Percentiles rank a stretch among this genome's conserved stretches.
Conservation (phyloP, 768 basidiomycete genomes). For the Naganishia onofrii region DNA sequence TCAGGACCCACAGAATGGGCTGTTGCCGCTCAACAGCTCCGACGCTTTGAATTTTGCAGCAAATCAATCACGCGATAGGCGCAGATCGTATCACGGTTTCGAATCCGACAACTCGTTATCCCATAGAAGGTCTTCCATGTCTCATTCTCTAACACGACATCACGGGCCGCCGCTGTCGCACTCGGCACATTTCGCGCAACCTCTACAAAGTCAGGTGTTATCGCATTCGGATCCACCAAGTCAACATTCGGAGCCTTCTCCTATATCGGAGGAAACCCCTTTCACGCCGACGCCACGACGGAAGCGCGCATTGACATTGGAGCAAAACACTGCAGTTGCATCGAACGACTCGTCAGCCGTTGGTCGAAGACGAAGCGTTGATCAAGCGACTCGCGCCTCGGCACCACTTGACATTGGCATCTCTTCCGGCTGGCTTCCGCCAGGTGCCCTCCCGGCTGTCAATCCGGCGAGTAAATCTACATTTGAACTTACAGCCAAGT, state of each 20-base stretch:
- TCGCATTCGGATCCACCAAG: neutral
- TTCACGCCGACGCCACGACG: neutral
- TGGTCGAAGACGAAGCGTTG: conserved; percentile 5
- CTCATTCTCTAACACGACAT: neutral
- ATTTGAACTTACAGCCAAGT: conserved; percentile 14
- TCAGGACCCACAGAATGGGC: no score
- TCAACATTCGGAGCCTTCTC: neutral
- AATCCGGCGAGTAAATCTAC: conserved; percentile 8
- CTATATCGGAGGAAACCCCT: neutral
- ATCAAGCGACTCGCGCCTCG: conserved; percentile 6
- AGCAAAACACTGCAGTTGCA: neutral
- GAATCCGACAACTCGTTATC: neutral
- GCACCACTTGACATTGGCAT: neutral
- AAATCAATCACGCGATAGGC: neutral
- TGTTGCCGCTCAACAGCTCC: neutral
- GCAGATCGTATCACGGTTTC: conserved; percentile 12
- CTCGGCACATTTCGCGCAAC: conserved; percentile 13
- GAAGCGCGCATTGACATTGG: conserved; percentile 11
- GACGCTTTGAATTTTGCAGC: neutral
- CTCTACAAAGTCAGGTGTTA: neutral
- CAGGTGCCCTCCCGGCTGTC: conserved; percentile 20
- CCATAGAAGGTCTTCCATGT: neutral
- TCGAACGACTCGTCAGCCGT: neutral
- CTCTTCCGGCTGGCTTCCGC: conserved; percentile 12
- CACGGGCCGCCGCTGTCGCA: conserved; percentile 11